phyloP scores from a whole-genome alignment of 23 red algal species.

The Agarophyton chilense region DNA sequence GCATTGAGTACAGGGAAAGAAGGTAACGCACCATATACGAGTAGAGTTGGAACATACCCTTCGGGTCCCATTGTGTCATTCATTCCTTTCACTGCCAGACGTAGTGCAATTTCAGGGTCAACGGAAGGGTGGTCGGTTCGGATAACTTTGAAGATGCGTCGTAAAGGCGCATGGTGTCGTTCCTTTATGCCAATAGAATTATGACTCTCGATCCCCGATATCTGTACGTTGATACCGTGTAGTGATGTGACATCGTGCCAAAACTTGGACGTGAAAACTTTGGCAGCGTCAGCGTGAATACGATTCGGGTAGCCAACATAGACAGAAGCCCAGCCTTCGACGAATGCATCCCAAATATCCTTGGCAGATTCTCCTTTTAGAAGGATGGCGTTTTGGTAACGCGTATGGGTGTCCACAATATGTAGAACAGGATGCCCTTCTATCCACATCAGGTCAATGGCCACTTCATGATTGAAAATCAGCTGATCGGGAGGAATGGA shows the following conservation, averaged over 20 bases:
- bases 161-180: not conserved
- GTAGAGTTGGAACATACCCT: not conserved
- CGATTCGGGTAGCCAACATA: slow-evolving; percentile 13
- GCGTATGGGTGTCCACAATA: slow-evolving; percentile 8
- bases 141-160: not conserved
- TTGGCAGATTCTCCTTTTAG: not conserved
- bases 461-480: slow-evolving; percentile 28
- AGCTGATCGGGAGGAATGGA: not conserved
- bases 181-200: slow-evolving; percentile 26
- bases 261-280: not conserved
- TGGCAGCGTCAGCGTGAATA: not conserved
- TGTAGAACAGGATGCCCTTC: slow-evolving; percentile 7
- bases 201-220: slow-evolving; percentile 23
- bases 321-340: not conserved
- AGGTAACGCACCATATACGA: not conserved
- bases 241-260: not conserved
- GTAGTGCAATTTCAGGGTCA: not conserved
- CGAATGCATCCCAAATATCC: slow-evolving; percentile 21
- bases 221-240: not conserved
- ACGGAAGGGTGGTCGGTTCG: not conserved
- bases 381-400: not conserved
- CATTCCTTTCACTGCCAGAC: not conserved
- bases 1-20: not conserved
- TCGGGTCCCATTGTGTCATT: slow-evolving; percentile 11
- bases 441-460: slow-evolving; percentile 18